Percentiles rank a stretch among this genome's conserved stretches.
These are phyloP conservation scores for Pycnococcus provasolii DNA, from an alignment of 139 green algal genomes.

Conservation along the genomic window DNA sequence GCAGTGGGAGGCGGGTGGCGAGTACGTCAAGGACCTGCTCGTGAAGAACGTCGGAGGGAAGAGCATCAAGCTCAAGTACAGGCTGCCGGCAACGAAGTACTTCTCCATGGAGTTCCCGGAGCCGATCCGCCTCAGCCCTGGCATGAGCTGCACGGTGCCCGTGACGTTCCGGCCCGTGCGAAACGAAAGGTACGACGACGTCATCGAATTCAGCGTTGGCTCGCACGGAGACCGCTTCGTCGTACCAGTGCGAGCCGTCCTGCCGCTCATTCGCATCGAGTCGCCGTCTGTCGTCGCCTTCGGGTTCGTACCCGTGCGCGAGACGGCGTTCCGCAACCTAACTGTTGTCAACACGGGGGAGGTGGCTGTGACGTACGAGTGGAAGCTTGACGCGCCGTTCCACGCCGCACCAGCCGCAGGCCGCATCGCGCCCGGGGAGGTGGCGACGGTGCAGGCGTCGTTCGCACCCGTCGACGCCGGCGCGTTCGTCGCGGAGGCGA, in stretches of 20 bases:
- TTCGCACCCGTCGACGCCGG: slow-evolving; percentile 49
- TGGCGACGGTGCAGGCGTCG: slow-evolving; percentile 23
- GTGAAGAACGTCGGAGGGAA: slow-evolving; percentile 57
- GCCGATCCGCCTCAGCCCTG: slow-evolving; percentile 47
- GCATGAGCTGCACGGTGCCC: slow-evolving; percentile 40
- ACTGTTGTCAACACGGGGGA: slow-evolving; percentile 48
- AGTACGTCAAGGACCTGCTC: slow-evolving; percentile 44
- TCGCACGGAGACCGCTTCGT: slow-evolving; percentile 5
- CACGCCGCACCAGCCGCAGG: slow-evolving; percentile 30
- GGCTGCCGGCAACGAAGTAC: slow-evolving; percentile 42
- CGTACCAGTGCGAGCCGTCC: slow-evolving; percentile 37
- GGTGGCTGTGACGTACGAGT: slow-evolving; percentile 35
- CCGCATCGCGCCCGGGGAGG: slow-evolving; percentile 33
- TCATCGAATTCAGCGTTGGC: slow-evolving; percentile 38
- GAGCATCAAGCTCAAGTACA: slow-evolving; percentile 46
- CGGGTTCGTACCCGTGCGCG: slow-evolving; percentile 40
- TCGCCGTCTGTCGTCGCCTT: slow-evolving; percentile 41
- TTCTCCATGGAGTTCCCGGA: slow-evolving; percentile 67
- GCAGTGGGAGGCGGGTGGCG: slow-evolving; percentile 46
- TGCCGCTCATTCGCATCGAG: slow-evolving; percentile 39
- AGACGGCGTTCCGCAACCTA: slow-evolving; percentile 24
- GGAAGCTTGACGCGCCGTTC: slow-evolving; percentile 51
- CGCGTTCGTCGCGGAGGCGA: slow-evolving; percentile 34
- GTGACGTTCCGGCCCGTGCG: slow-evolving; percentile 50
- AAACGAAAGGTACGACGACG: slow-evolving; percentile 44